These are phyloP conservation scores for Byssothecium circinans DNA, from an alignment of 2,329 filamentous ascomycete genomes.

Conservation along the genomic window DNA sequence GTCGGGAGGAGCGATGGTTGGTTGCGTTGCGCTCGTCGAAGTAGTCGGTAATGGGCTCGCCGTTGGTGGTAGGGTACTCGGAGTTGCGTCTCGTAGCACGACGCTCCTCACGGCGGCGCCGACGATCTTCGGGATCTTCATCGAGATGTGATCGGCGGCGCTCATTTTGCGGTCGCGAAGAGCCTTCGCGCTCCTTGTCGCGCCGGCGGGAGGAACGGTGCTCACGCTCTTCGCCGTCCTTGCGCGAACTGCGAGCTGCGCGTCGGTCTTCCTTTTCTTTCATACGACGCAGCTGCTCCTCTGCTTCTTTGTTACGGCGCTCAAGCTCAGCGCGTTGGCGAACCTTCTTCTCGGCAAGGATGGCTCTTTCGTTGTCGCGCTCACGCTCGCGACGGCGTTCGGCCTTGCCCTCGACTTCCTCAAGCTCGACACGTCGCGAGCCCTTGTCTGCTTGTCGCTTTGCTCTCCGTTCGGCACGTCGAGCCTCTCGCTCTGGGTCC, in stretches of 20 bases:
- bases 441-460: constrained; percentile 41
- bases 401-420: constrained; percentile 41
- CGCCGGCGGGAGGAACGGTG: constrained; percentile 40
- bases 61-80: constrained; percentile 37
- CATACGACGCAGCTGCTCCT: constrained; percentile 42
- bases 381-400: constrained; percentile 43
- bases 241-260: constrained; percentile 36
- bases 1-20: constrained; percentile 23
- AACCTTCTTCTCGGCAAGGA: constrained; percentile 41
- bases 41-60: constrained; percentile 46
- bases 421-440: constrained; percentile 33
- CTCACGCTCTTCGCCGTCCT: constrained; percentile 36
- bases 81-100: constrained; percentile 43
- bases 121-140: constrained; percentile 41
- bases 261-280: constrained; percentile 44
- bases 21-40: constrained; percentile 48
- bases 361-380: constrained; percentile 36
- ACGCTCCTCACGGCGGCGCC: constrained; percentile 48
- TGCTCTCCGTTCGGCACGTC: constrained; percentile 40
- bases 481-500: constrained; percentile 42
- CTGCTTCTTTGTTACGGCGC: constrained; percentile 41
- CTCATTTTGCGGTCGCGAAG: constrained; percentile 34
- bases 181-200: constrained; percentile 33
- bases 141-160: constrained; percentile 41
- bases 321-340: constrained; percentile 43